phyloP scores from a whole-genome alignment of 2,329 filamentous ascomycete genomes.

The Alternaria sp. region DNA sequence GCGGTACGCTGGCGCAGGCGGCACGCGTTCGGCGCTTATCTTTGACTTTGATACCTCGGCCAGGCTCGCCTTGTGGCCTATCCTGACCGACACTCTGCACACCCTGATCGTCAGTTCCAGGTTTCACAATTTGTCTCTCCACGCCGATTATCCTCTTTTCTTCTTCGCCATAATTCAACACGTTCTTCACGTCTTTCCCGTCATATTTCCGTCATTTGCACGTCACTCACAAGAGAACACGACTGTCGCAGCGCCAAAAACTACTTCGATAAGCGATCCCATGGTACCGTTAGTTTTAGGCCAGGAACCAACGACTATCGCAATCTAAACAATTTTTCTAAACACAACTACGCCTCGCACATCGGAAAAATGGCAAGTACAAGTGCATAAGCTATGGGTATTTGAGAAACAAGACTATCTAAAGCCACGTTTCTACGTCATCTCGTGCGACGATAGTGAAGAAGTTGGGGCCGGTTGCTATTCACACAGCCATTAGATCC shows the following conservation, averaged over 20 bases:
- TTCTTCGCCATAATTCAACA: neutral
- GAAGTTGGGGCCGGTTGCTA: neutral
- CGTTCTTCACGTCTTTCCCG: neutral
- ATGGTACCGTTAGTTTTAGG: neutral
- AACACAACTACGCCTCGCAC: neutral
- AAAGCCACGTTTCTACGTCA: neutral
- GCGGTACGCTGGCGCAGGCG: constrained; percentile 1
- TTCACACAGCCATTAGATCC: neutral
- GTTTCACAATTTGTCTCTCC: neutral
- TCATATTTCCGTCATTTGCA: neutral
- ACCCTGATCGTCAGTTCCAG: neutral
- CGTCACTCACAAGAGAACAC: neutral
- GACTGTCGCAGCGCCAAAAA: neutral
- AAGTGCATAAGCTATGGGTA: neutral
- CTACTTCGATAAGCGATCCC: neutral
- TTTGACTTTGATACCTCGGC: neutral
- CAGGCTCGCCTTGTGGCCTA: neutral
- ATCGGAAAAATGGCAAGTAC: neutral
- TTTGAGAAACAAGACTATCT: neutral
- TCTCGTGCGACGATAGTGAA: neutral
- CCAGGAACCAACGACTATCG: neutral
- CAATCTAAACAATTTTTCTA: neutral
- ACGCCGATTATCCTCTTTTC: neutral
- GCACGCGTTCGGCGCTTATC: neutral
- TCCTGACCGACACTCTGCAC: neutral